phyloP scores from a whole-genome alignment of 129 eudicot genomes.

The Flaveria trinervia region DNA sequence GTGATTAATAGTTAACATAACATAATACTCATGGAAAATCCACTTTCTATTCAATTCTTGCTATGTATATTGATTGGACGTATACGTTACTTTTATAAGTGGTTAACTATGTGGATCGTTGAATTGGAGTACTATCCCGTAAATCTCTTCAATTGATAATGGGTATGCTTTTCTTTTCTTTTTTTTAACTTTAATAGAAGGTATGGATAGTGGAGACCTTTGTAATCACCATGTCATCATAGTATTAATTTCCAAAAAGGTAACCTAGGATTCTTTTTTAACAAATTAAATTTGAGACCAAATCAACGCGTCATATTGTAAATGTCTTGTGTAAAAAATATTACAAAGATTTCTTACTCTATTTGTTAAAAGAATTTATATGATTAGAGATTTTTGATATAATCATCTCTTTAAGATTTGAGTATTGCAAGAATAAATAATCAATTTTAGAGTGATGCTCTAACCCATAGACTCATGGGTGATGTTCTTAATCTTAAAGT shows the following conservation, averaged over 20 bases:
- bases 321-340: background rate
- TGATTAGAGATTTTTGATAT: background rate
- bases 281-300: conserved; percentile 12
- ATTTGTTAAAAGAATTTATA: background rate
- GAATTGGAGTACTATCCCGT: conserved; percentile 6
- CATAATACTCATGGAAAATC: no score
- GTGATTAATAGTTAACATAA: no score
- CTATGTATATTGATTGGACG: background rate
- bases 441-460: background rate
- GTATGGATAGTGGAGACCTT: conserved; percentile 16
- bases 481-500: conserved; percentile 5
- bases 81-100: conserved; percentile 13
- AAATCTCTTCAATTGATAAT: conserved; percentile 27
- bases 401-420: background rate
- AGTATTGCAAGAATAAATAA: background rate
- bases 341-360: background rate
- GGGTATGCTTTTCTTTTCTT: conserved; percentile 23
- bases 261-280: conserved; percentile 7
- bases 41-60: no score
- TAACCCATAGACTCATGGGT: background rate
- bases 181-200: conserved; percentile 6
- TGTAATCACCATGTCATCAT: conserved; percentile 30
- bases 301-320: conserved; percentile 5
- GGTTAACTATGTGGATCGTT: conserved; percentile 22
- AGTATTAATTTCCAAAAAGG: background rate